phyloP scores from a whole-genome alignment of 805 yeast species.

The Ogataea nitratoaversa region DNA sequence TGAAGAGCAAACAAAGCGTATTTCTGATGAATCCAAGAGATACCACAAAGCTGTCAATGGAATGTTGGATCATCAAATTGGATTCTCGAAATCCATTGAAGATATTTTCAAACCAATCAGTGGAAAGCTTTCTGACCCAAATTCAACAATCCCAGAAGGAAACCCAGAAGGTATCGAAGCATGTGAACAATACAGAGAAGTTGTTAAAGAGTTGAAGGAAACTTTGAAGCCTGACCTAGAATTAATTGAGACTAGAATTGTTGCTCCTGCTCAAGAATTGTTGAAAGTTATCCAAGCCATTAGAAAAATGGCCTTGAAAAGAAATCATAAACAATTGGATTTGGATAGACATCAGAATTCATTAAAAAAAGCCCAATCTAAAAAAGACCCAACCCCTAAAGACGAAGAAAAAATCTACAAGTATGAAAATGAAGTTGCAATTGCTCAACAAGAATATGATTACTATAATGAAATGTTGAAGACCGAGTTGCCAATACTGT shows the following conservation, averaged over 20 bases:
- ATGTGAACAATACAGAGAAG: conserved; percentile 82
- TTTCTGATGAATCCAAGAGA: conserved; percentile 85
- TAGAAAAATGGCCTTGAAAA: conserved; percentile 90
- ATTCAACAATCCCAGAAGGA: conserved; percentile 80
- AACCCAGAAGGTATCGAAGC: conserved; percentile 97
- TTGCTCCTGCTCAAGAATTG: conserved; percentile 88
- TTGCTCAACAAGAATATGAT: conserved; percentile 93
- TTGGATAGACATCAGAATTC: conserved; percentile 78
- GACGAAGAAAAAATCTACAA: conserved; percentile 88
- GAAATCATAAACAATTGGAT: conserved; percentile 93
- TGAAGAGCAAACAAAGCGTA: conserved; percentile 82
- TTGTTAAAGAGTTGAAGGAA: conserved; percentile 80
- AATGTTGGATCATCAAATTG: conserved; percentile 90
- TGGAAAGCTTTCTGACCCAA: conserved; percentile 89
- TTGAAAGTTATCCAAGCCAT: conserved; percentile 75
- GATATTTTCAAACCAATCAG: conserved; percentile 95
- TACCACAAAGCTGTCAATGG: conserved; percentile 90
- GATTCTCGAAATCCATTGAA: conserved; percentile 92
- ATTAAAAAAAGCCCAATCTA: conserved; percentile 68
- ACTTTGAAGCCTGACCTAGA: conserved; percentile 90
- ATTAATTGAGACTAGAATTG: conserved; percentile 83
- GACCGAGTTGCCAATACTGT: conserved; percentile 81
- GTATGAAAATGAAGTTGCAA: conserved; percentile 83
- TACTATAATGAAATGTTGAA: conserved; percentile 94
- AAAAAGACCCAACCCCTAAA: conserved; percentile 78